Evolutionary conservation across 2,329 filamentous ascomycete genomes (phyloP), one percentile per base, ranked within the genome.

Genomic region (Dothidotthia symphoricarpi): DNA sequence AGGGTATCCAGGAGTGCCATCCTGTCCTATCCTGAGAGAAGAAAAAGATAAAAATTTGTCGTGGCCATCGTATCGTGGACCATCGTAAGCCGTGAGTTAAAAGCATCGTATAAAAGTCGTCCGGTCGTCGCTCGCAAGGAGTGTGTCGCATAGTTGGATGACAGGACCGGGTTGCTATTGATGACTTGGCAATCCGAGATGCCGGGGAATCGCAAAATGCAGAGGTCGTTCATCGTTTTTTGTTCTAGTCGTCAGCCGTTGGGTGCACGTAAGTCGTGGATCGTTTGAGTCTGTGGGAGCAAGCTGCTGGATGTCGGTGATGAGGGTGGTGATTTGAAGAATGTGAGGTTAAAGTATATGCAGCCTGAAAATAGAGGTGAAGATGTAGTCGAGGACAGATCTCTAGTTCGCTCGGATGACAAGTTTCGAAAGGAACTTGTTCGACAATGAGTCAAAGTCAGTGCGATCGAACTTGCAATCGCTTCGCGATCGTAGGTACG

Each of bases 361-460:
- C 44, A 53, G 53, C 49, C 46, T 44, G 26, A 25, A 44, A 24
- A 47, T 34, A 39, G 47, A 42, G 47, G 36, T 35, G 41, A 47
- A 19, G 30, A 46, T 49, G 43, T 19, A 28, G 39, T 48, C 28
- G 28, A 34, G 32, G 34, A 37, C 34, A 32, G 30, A 13, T 31
- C 29, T 31, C 47, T 77, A 95, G 74, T 94, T 95, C 61, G 91
- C 87, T 57, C 91, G 88, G 68, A 96, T 95, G 66, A 96, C 90
- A 61, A 97, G 81, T 72, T 94, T 94, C 25, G 90, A 94, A 55
- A 96, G 74, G 75, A 97, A 96, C 75, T 96, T 97, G 76, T 95
- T 96, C 36, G 90, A 95, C 64, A 97, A 72, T 45, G 84, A 93
- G 74, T 97, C 91, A 64, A 96, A 97, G 73, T 97, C 88, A 57